phyloP scores from a whole-genome alignment of 2,329 filamentous ascomycete genomes.

The Aspergillus sp. region DNA sequence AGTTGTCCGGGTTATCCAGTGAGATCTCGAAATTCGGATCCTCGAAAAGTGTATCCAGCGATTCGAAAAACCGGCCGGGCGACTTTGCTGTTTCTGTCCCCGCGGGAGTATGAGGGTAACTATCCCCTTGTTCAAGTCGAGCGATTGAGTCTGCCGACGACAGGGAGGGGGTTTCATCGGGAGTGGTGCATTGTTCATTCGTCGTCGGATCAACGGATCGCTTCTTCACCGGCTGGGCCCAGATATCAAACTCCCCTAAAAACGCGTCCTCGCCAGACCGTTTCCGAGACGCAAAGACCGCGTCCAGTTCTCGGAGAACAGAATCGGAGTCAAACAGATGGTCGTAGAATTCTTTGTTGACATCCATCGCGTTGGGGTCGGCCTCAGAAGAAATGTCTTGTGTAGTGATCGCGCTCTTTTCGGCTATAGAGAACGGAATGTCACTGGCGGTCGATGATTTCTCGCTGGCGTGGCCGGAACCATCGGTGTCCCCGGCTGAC shows the following conservation, averaged over 20 bases:
- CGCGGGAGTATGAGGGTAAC: conserved; percentile 15
- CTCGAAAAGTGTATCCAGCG: conserved; percentile 21
- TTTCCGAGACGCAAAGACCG: conserved; percentile 20
- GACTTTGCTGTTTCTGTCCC: conserved; percentile 15
- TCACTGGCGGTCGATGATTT: not conserved
- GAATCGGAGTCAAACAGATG: conserved; percentile 21
- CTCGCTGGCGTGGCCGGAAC: not conserved
- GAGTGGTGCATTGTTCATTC: conserved; percentile 7
- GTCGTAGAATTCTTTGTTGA: conserved; percentile 13
- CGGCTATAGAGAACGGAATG: not conserved
- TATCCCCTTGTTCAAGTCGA: conserved; percentile 15
- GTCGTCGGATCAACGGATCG: conserved; percentile 9
- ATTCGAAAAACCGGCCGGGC: conserved; percentile 20
- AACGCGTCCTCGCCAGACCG: conserved; percentile 24
- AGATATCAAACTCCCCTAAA: conserved; percentile 12
- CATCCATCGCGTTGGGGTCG: not conserved
- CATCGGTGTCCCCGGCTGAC: not conserved
- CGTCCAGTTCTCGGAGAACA: conserved; percentile 18
- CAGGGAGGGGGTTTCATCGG: conserved; percentile 21
- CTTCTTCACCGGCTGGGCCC: conserved; percentile 19
- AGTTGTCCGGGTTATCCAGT: not conserved
- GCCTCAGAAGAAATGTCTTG: not conserved
- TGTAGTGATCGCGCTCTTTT: not conserved
- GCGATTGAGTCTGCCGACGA: conserved; percentile 19
- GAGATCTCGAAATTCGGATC: conserved; percentile 12